Conservation (phyloP, 1,284 basidiomycete species). For the Neotropicomus parvogracilis region DNA sequence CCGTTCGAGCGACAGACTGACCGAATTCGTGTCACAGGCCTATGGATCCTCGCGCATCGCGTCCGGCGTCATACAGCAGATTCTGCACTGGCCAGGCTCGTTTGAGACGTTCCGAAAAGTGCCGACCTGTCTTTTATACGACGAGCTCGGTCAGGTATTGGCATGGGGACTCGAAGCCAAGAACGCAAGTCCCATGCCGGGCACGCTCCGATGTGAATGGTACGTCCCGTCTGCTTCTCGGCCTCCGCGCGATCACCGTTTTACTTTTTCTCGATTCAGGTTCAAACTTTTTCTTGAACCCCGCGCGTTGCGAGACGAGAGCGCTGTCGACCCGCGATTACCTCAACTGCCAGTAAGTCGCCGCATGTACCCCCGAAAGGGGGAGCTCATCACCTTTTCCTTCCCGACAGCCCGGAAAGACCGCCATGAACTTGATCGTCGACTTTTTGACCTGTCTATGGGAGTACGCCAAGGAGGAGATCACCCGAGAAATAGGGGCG, state of each 20-base stretch:
- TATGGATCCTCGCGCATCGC: conserved; percentile 79
- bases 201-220: conserved; percentile 71
- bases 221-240: conserved; percentile 13
- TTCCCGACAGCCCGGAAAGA: conserved; percentile 59
- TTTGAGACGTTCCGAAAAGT: conserved; percentile 79
- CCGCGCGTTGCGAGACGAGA: conserved; percentile 65
- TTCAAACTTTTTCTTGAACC: conserved; percentile 83
- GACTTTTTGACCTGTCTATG: conserved; percentile 78
- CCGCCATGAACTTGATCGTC: conserved; percentile 68
- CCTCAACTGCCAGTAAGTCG: conserved; percentile 69
- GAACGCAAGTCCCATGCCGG: conserved; percentile 63
- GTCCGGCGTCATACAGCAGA: conserved; percentile 72
- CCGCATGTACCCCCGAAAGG: not conserved
- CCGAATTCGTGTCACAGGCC: conserved; percentile 41
- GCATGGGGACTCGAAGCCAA: conserved; percentile 82
- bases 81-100: conserved; percentile 74
- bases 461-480: conserved; percentile 80
- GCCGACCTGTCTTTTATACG: conserved; percentile 75
- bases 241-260: not conserved
- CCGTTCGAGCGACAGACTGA: not conserved
- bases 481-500: conserved; percentile 76
- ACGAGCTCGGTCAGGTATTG: conserved; percentile 62
- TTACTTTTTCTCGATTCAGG: conserved; percentile 31
- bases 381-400: not conserved
- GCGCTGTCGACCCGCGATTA: conserved; percentile 63